Conservation (phyloP, 352 stramenopile species). For the Globisporangium uncinulatum region DNA sequence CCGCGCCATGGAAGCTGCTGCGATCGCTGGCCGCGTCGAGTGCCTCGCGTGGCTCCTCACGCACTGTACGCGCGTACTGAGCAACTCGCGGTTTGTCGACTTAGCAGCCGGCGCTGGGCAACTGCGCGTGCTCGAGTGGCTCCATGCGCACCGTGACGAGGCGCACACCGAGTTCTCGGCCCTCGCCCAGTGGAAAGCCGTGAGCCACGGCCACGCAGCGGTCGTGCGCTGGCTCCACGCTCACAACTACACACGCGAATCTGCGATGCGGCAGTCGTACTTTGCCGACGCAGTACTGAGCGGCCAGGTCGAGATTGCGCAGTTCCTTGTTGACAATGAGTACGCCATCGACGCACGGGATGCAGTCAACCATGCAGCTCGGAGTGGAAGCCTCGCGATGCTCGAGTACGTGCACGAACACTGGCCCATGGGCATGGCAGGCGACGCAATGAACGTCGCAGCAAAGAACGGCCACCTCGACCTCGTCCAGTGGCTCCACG, state of each 20-base stretch:
- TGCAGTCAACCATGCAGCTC: constrained; percentile 9
- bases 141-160: constrained; percentile 6
- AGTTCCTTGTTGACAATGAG: constrained; percentile 12
- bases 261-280: constrained; percentile 2
- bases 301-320: constrained; percentile 9
- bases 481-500: constrained; percentile 14
- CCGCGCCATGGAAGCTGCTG: constrained; percentile 12
- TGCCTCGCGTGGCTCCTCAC: constrained; percentile 11
- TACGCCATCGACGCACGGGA: constrained; percentile 10
- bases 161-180: constrained; percentile 2
- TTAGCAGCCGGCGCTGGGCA: constrained; percentile 8
- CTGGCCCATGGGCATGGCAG: constrained; percentile 9
- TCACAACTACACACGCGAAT: constrained; percentile 6
- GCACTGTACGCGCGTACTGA: constrained; percentile 4
- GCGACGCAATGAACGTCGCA: constrained; percentile 15
- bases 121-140: constrained; percentile 14
- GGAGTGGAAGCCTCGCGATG: constrained; percentile 13
- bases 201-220: constrained; percentile 7
- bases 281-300: constrained; percentile 8
- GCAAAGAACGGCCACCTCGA: constrained; percentile 11
- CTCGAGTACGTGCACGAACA: constrained; percentile 13
- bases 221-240: constrained; percentile 10
- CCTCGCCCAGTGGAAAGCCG: constrained; percentile 11
- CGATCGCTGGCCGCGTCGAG: constrained; percentile 7
- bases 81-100: constrained; percentile 11